phyloP scores from a whole-genome alignment of 1,284 basidiomycete species.

The Ceratobasidium sp. region DNA sequence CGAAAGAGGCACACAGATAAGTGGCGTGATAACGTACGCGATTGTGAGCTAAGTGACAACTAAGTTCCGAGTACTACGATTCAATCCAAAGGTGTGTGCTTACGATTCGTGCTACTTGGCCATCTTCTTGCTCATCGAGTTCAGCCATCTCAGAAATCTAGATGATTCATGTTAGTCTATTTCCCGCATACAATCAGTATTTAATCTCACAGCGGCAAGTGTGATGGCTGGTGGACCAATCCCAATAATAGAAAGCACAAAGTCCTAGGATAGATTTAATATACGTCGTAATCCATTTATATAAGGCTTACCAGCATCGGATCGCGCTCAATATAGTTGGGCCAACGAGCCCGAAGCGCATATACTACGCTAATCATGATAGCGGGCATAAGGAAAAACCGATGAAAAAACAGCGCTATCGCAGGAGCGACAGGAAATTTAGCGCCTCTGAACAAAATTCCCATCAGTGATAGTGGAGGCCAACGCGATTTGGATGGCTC shows the following conservation, averaged over 20 bases:
- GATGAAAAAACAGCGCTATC: slow-evolving; percentile 16
- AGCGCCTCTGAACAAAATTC: slow-evolving; percentile 3
- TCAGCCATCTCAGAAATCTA: slow-evolving; percentile 35
- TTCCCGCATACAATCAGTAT: background rate
- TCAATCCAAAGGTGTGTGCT: background rate
- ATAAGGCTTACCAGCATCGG: slow-evolving; percentile 32
- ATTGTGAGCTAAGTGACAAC: background rate
- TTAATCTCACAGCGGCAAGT: slow-evolving; percentile 15
- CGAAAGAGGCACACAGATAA: slow-evolving; percentile 14
- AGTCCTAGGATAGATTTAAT: too few species aligned
- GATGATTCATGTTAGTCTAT: background rate
- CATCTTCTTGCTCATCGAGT: slow-evolving; percentile 12
- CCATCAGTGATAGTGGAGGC: too few species aligned
- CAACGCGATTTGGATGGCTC: background rate
- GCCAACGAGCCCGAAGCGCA: slow-evolving; percentile 15
- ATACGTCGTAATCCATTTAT: too few species aligned
- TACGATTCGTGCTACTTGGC: slow-evolving; percentile 29
- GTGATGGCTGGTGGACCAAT: slow-evolving; percentile 33
- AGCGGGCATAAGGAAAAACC: slow-evolving; percentile 29
- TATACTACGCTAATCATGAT: slow-evolving; percentile 26
- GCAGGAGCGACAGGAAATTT: slow-evolving; percentile 15
- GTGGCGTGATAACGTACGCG: slow-evolving; percentile 23
- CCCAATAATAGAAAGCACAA: slow-evolving; percentile 28
- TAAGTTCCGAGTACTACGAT: background rate
- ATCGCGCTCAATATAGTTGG: slow-evolving; percentile 23